Evolutionary conservation across 2,329 filamentous ascomycete species (phyloP).

Genomic region (Xylariales sp.): DNA sequence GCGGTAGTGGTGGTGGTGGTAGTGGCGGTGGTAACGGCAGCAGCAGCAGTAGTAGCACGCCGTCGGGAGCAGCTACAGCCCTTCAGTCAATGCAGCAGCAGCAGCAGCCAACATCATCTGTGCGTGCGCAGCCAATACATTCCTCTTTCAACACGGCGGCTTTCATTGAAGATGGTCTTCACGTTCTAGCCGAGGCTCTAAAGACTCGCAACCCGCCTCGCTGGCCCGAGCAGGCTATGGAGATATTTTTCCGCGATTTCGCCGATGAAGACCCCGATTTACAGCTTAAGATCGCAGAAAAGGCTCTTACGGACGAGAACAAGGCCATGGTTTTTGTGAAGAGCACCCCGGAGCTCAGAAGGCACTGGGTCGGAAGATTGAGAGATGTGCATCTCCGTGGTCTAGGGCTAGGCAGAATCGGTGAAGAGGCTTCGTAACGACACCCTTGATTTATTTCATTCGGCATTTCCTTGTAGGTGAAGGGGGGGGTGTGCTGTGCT

Average conservation of each 20-base stretch:
- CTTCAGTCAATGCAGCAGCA: no score
- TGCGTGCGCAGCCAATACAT: slow-evolving; percentile 14
- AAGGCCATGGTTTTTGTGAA: slow-evolving; percentile 61
- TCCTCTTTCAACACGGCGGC: slow-evolving; percentile 13
- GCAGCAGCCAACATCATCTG: no score
- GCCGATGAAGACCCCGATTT: slow-evolving; percentile 52
- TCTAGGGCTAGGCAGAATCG: slow-evolving; percentile 21
- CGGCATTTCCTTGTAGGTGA: no score
- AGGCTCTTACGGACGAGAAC: slow-evolving; percentile 52
- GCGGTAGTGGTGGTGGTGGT: no score
- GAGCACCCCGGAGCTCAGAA: slow-evolving; percentile 47
- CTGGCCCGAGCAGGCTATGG: slow-evolving; percentile 55
- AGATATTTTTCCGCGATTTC: slow-evolving; percentile 57
- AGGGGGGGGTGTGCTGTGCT: no score
- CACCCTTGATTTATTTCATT: no score
- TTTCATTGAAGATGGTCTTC: slow-evolving; percentile 30
- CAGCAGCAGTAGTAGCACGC: no score
- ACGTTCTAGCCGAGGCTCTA: slow-evolving; percentile 36
- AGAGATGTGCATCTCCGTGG: slow-evolving; percentile 40
- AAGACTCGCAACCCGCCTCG: slow-evolving; percentile 32
- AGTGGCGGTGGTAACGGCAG: no score
- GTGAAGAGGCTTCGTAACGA: slow-evolving; percentile 20
- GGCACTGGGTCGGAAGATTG: slow-evolving; percentile 52
- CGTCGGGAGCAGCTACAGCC: no score
- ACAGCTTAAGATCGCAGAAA: slow-evolving; percentile 56